These are phyloP conservation scores for Teunomyces tritomae DNA, from an alignment of 805 yeast genomes.

Conservation along the genomic window DNA sequence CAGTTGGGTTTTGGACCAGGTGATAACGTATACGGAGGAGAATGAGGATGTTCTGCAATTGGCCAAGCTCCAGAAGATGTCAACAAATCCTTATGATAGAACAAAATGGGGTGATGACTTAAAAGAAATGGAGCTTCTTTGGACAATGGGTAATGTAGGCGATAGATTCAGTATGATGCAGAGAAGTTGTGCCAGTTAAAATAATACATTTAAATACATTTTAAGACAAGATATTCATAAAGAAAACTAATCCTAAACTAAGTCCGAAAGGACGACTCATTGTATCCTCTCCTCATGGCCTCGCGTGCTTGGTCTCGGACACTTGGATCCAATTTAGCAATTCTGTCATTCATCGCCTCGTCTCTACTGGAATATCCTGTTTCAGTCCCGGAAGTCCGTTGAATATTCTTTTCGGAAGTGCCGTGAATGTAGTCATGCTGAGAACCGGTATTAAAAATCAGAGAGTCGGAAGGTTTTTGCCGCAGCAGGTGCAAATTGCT, in stretches of 20 bases:
- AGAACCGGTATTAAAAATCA: background rate
- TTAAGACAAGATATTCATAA: background rate
- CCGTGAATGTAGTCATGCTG: background rate
- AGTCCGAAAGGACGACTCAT: slow-evolving; percentile 23
- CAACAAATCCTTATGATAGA: slow-evolving; percentile 68
- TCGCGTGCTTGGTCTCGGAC: slow-evolving; percentile 39
- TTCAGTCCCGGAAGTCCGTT: slow-evolving; percentile 1
- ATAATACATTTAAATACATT: background rate
- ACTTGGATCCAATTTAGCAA: slow-evolving; percentile 30
- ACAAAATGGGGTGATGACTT: slow-evolving; percentile 65
- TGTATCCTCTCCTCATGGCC: slow-evolving; percentile 39
- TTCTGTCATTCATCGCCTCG: slow-evolving; percentile 33
- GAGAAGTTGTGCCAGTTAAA: slow-evolving; percentile 65
- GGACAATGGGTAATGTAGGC: slow-evolving; percentile 55
- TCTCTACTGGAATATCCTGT: slow-evolving; percentile 35
- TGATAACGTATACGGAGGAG: slow-evolving; percentile 57
- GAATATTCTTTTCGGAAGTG: background rate
- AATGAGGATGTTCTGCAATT: slow-evolving; percentile 51
- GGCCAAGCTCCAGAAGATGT: slow-evolving; percentile 66
- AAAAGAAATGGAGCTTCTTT: slow-evolving; percentile 54
- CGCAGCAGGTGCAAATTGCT: background rate
- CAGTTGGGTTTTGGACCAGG: slow-evolving; percentile 85
- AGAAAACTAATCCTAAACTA: background rate
- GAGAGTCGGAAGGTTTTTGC: background rate
- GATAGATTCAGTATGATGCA: slow-evolving; percentile 59